Conservation (phyloP, 768 basidiomycete species). For the Auriscalpium orientale region DNA sequence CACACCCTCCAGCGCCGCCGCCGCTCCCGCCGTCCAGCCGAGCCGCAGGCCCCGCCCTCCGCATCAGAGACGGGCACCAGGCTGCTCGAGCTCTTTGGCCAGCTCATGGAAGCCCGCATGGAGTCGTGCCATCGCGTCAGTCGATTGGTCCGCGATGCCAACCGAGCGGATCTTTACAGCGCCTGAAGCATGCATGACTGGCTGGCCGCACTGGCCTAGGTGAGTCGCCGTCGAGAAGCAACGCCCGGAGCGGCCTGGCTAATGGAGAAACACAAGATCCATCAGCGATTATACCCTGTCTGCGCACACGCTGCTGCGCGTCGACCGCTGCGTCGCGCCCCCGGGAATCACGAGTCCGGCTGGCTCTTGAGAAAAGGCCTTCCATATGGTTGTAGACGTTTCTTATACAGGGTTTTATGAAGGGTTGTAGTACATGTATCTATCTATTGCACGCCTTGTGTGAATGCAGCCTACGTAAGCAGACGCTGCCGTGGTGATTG, state of each 20-base stretch:
- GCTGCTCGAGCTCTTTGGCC: slow-evolving; percentile 60
- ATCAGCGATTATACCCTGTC: too few relatives aligned
- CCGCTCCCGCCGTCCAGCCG: slow-evolving; percentile 13
- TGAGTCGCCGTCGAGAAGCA: background rate
- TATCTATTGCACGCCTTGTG: too few relatives aligned
- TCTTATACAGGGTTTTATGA: too few relatives aligned
- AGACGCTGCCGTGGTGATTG: too few relatives aligned
- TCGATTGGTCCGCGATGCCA: slow-evolving; percentile 44
- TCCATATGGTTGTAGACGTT: too few relatives aligned
- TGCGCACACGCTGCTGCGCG: too few relatives aligned
- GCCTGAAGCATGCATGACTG: slow-evolving; percentile 1
- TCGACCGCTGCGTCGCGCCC: too few relatives aligned
- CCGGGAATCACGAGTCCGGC: too few relatives aligned
- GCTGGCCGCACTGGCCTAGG: background rate
- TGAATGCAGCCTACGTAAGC: too few relatives aligned
- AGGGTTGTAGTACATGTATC: too few relatives aligned
- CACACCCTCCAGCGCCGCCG: slow-evolving; percentile 24
- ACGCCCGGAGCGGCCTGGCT: background rate
- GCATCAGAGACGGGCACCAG: slow-evolving; percentile 36
- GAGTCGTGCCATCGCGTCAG: slow-evolving; percentile 67
- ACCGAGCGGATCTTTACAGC: slow-evolving; percentile 23
- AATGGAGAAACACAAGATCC: background rate
- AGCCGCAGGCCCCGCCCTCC: slow-evolving; percentile 10
- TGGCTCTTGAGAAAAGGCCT: too few relatives aligned
- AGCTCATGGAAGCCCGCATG: slow-evolving; percentile 67